phyloP scores from a whole-genome alignment of 2,329 filamentous ascomycete genomes.

The Metarhizium robertsii region DNA sequence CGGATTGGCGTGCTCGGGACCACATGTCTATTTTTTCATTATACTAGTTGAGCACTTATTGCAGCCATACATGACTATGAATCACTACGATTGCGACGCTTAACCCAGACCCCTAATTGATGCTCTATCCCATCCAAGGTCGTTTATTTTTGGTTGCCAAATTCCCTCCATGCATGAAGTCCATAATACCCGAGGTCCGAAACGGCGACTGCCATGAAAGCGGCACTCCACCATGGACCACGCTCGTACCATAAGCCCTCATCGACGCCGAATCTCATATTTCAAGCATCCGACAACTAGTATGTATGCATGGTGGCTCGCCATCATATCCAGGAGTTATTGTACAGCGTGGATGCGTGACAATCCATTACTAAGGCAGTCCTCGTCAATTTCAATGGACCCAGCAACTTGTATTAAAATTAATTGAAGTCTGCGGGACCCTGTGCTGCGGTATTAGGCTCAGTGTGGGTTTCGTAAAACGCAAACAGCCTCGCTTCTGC shows the following conservation, averaged over 20 bases:
- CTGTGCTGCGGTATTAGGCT: slow-evolving; percentile 35
- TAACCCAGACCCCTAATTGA: neutral
- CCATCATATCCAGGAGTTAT: slow-evolving; percentile 5
- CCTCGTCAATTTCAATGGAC: neutral
- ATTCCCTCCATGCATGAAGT: neutral
- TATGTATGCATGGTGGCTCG: slow-evolving; percentile 3
- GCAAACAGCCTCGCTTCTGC: slow-evolving; percentile 41
- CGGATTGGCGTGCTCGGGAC: neutral
- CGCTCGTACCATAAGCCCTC: neutral
- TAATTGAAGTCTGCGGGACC: slow-evolving; percentile 45
- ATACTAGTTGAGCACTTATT: neutral
- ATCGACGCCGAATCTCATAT: neutral
- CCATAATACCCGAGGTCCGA: neutral
- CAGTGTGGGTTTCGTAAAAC: slow-evolving; percentile 44
- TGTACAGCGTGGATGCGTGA: slow-evolving; percentile 6
- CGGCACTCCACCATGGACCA: neutral
- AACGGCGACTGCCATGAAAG: neutral
- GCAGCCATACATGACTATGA: neutral
- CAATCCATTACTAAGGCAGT: neutral
- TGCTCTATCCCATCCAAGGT: neutral
- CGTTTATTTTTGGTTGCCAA: neutral
- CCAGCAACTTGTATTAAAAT: neutral
- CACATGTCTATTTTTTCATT: neutral
- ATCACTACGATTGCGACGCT: slow-evolving; percentile 1
- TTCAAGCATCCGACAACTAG: neutral